Conservation (phyloP, 179 eudicot species). For the Beta macrorhiza region DNA sequence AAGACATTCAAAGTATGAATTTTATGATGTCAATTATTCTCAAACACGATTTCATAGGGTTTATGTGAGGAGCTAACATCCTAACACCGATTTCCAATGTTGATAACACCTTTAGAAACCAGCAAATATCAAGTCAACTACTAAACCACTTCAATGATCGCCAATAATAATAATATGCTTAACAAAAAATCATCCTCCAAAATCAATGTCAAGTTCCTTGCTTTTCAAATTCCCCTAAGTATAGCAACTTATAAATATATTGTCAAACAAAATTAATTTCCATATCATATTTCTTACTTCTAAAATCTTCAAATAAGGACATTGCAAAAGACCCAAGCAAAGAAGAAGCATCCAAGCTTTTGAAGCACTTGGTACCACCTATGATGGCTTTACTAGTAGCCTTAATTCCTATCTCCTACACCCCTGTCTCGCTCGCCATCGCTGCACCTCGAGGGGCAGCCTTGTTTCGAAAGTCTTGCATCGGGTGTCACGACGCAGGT, state of each 20-base stretch:
- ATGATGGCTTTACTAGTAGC: slow-evolving; percentile 48
- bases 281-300: slow-evolving; percentile 12
- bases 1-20: too few relatives aligned
- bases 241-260: background rate
- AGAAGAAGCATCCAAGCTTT: slow-evolving; percentile 15
- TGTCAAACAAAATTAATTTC: background rate
- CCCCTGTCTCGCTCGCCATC: slow-evolving; percentile 44
- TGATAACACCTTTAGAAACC: too few relatives aligned
- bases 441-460: slow-evolving; percentile 54
- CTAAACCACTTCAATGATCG: too few relatives aligned
- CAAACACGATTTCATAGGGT: too few relatives aligned
- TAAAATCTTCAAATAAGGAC: slow-evolving; percentile 19
- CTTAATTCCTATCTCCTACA: slow-evolving; percentile 43
- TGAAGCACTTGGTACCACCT: slow-evolving; percentile 32
- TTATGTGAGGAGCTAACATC: too few relatives aligned
- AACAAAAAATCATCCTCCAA: too few relatives aligned
- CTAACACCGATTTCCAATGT: too few relatives aligned
- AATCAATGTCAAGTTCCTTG: too few relatives aligned
- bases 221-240: too few relatives aligned
- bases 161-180: too few relatives aligned
- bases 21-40: too few relatives aligned
- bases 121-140: too few relatives aligned
- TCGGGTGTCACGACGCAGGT: slow-evolving; percentile 89
- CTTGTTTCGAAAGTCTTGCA: slow-evolving; percentile 64
- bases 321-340: slow-evolving; percentile 22